Evolutionary conservation across 1,284 basidiomycete species (phyloP), one percentile per base, ranked within the genome.

Genomic region (Cryptococcus neoformans): DNA sequence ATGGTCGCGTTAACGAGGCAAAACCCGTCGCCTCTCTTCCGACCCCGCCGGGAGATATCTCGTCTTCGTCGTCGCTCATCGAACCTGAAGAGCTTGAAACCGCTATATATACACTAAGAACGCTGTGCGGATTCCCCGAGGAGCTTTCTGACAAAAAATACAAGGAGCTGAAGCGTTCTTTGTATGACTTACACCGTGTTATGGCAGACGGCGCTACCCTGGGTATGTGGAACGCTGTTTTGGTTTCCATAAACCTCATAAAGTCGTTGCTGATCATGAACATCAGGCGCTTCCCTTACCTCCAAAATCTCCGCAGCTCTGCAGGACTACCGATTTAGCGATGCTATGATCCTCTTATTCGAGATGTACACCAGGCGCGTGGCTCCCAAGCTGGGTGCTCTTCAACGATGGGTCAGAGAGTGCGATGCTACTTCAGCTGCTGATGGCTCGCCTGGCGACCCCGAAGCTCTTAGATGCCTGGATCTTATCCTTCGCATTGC

Each of bases 341-440:
- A 82, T 58, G 82, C 83, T 4, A 78, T 83, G 21, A 79, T 84
- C 21, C 71, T 81, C 17, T 74, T 84, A n/a, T 79, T 81, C 50
- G 82, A 83, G 64, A 81, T 83, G 77, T 79, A 80, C 53, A 78
- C 81, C 41, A 79, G 82, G 8, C 69, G 75, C 8, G 73, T 81
- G 11, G 69, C 79, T 4, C 82, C 82, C 10, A 83, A 83, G 62
- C 79, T 84, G n/a, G 83, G 83, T 9, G 79, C 82, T 2, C 70
- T 84, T 7, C 82, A 84, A 63, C 76, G 82, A 21, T 83, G 83
- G 82, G 82, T 83, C 9, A 70, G 83, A 35, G 83, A 84, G 62
- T 83, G 82, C 64, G 83, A 84, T 68, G 82, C 82, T 0, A 79
- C 78, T 6, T 77, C 76, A 1, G 69, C 74, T 5, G 74, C 73